phyloP scores from a whole-genome alignment of 2,329 filamentous ascomycete species.

The Nemania diffusa region DNA sequence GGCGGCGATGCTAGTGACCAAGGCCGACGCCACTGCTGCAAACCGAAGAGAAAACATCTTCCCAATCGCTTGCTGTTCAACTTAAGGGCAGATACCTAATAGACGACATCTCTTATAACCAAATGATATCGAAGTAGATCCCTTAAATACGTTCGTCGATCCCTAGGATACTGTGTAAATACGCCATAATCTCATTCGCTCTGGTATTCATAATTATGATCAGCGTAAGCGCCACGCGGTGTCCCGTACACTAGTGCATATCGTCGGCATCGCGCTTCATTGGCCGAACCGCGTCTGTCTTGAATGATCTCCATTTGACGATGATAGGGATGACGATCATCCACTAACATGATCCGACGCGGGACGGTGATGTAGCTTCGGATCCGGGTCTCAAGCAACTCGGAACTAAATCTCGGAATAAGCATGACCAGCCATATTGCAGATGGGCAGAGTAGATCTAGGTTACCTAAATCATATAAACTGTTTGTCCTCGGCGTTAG shows the following conservation, averaged over 20 bases:
- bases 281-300: background rate
- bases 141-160: background rate
- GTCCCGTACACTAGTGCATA: background rate
- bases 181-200: background rate
- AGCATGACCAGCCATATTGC: background rate
- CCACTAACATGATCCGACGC: no score
- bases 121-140: background rate
- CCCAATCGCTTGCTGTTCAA: background rate
- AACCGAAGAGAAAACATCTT: constrained; percentile 21
- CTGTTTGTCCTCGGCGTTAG: background rate
- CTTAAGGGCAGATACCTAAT: background rate
- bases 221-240: background rate
- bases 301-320: background rate
- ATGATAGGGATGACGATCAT: background rate
- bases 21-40: constrained; percentile 7
- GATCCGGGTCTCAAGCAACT: background rate
- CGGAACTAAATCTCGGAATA: background rate
- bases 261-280: background rate
- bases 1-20: constrained; percentile 10
- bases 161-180: background rate
- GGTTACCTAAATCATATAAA: no score
- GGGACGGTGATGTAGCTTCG: background rate
- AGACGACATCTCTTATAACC: background rate
- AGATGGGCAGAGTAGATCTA: background rate
- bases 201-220: background rate